Evolutionary conservation across 2,329 filamentous ascomycete genomes (phyloP), one percentile per base, ranked within the genome.

Genomic region (Talaromyces sp.): DNA sequence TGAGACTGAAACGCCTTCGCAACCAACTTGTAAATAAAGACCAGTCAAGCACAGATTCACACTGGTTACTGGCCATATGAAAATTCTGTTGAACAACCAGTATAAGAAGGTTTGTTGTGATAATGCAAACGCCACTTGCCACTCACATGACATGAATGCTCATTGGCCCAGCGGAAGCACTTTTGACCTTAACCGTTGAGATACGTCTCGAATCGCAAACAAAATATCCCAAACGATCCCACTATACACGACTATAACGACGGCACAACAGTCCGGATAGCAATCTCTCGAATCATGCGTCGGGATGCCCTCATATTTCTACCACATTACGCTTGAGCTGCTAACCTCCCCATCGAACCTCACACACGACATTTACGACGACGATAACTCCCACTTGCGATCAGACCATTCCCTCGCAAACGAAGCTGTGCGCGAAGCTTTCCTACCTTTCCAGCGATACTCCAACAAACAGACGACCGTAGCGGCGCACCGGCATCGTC

Each of bases 271-370:
- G n/a, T 19, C 31, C n/a, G 31, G n/a, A 17, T 25, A 22, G 5
- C 1, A 38, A 6, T 17, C 10, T n/a, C 6, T 5, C 17, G 5
- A 25, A 76, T 68, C 64, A 71, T 73, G 70, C 67, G 70, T 69
- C 78, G 78, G 80, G 69, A 87, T 87, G 85, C 84, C 84, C 74
- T 82, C 84, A 60, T 88, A 87, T 75, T 88, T 88, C 75, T 89
- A 87, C 72, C 86, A 89, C 71, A 74, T 89, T 66, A 81, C 80
- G 69, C 81, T 89, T 70, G 86, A 89, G 81, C 77, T 89, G 19
- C 82, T 86, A 70, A 74, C 81, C 68, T 78, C 74, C 54, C 66
- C 69, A 53, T 68, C 70, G 31, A 19, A 59, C 56, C 43, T 59
- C 58, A 31, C 56, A 47, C n/a, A 38, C 22, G 29, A 40, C 45